phyloP scores from a whole-genome alignment of 352 stramenopile species.

The Pythium volutum region DNA sequence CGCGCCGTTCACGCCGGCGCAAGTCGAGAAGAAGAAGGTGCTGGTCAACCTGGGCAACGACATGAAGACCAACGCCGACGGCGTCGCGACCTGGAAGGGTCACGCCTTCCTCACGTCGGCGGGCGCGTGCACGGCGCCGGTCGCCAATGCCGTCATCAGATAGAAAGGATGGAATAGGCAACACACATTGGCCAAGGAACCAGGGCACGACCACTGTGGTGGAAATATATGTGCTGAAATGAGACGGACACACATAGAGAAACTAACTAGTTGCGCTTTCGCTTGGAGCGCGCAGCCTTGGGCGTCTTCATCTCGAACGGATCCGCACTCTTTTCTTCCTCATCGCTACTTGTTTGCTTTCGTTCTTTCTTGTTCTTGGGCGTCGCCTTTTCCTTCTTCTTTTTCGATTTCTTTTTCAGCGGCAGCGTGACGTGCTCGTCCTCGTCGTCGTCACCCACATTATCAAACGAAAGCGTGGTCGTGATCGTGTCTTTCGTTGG shows the following conservation, averaged over 20 bases:
- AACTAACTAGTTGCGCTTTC: slow-evolving; percentile 27
- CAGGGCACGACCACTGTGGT: too few species aligned
- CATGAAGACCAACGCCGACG: slow-evolving; percentile 77
- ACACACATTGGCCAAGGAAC: too few species aligned
- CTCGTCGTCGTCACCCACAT: slow-evolving; percentile 25
- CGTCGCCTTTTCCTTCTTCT: slow-evolving; percentile 27
- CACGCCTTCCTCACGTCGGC: slow-evolving; percentile 73
- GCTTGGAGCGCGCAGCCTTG: slow-evolving; percentile 20
- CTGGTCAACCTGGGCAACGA: slow-evolving; percentile 70
- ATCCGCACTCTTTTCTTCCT: slow-evolving; percentile 18
- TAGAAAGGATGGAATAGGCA: slow-evolving; percentile 26
- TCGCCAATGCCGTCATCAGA: slow-evolving; percentile 77
- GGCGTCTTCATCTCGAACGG: slow-evolving; percentile 23
- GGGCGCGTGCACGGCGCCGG: slow-evolving; percentile 65
- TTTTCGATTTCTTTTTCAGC: slow-evolving; percentile 45
- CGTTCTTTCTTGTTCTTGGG: slow-evolving; percentile 23
- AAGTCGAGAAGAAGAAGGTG: slow-evolving; percentile 91
- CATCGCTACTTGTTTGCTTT: slow-evolving; percentile 7
- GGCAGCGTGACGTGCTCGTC: slow-evolving; percentile 36
- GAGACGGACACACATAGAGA: too few species aligned
- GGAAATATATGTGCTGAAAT: too few species aligned
- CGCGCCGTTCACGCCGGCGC: slow-evolving; percentile 73
- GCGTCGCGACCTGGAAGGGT: slow-evolving; percentile 83
- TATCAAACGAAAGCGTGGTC: slow-evolving; percentile 16
- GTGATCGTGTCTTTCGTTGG: slow-evolving; percentile 12